Base-by-base conservation (phyloP, 305 asterid species). In the Fraxinus paxiana region DNA sequence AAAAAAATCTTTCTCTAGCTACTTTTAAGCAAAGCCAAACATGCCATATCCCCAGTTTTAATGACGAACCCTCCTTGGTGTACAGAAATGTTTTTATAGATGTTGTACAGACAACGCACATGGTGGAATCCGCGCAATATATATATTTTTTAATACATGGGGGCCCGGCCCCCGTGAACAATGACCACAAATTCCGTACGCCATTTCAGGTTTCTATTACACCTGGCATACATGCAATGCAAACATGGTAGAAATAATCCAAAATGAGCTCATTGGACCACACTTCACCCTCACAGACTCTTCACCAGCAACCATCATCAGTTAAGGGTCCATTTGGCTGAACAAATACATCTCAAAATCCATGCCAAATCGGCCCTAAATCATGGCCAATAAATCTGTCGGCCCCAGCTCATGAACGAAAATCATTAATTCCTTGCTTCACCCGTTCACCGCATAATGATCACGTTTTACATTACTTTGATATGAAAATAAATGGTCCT, bases 181-280 rank as follows among this genome's bases (percentile, higher is more conserved):
- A 24, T 24, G 26, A 24, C 26, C 59, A 13, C 18, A 46, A 13
- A 46, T 46, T 46, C 7, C 26, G 9, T 54, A 54, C 65, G 6
- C 65, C 26, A 54, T 5, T 54, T 54, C 24, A 18, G 18, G 65
- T 6, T 54, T 54, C 1, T 5, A 17, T 54, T 17, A 79, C 78
- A 77, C 15, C 77, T 85, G 87, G 82, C 85, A 24, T 24, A 10
- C 85, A 85, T 54, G 20, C 65, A 54, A 17, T 85, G 87, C 87
- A 82, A 30, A 20, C 46, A 59, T 4, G 10, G 13, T 10, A 1
- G 59, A 13, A 1, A 43, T 2, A 41, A 18, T 48, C 79, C 54
- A 69, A 74, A 84, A 74, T 0, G 38, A 33, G 77, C 78, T 77
- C 76, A 77, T 61, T 72, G 84, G 82, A 79, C 22, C 26, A 7